These are phyloP conservation scores for Picea glauca DNA, from an alignment of 75 land plant species.

Conservation along the genomic window DNA sequence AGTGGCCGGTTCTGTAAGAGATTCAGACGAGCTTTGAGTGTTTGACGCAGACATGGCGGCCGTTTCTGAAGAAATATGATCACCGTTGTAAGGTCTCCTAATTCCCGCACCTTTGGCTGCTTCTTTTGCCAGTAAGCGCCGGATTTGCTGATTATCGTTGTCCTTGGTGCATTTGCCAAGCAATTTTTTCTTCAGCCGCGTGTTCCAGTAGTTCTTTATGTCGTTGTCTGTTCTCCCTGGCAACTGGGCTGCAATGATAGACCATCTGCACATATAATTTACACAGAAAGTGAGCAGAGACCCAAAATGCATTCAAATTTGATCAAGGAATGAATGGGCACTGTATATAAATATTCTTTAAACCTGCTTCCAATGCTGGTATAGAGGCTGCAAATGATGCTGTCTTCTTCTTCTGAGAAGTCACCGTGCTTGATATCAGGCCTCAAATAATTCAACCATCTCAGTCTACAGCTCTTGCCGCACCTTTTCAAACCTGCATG, in stretches of 20 bases:
- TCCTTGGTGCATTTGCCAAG: constrained; percentile 3
- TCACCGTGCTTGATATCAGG: constrained; percentile 39
- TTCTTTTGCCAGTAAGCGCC: constrained; percentile 8
- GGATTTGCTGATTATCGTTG: constrained; percentile 7
- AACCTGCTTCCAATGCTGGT: constrained; percentile 39
- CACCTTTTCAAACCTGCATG: constrained; percentile 38
- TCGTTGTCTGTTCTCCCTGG: constrained; percentile 10
- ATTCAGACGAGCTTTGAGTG: background rate
- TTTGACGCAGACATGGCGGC: constrained; percentile 7
- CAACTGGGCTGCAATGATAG: constrained; percentile 7
- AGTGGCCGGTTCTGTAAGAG: background rate
- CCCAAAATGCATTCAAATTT: background rate
- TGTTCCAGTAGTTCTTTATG: constrained; percentile 10
- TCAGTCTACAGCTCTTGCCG: constrained; percentile 40
- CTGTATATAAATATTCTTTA: background rate
- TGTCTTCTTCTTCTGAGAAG: constrained; percentile 36
- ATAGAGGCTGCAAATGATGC: constrained; percentile 24
- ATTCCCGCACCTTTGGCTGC: background rate
- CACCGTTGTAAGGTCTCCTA: background rate
- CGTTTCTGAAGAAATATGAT: constrained; percentile 4
- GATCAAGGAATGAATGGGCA: too few species aligned
- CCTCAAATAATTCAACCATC: constrained; percentile 37
- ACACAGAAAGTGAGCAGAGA: background rate
- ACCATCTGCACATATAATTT: constrained; percentile 3
- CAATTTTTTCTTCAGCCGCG: constrained; percentile 9